Evolutionary conservation across 2,329 filamentous ascomycete species (phyloP), one percentile per base, ranked within the genome.

Genomic region (Sporothrix mexicana): DNA sequence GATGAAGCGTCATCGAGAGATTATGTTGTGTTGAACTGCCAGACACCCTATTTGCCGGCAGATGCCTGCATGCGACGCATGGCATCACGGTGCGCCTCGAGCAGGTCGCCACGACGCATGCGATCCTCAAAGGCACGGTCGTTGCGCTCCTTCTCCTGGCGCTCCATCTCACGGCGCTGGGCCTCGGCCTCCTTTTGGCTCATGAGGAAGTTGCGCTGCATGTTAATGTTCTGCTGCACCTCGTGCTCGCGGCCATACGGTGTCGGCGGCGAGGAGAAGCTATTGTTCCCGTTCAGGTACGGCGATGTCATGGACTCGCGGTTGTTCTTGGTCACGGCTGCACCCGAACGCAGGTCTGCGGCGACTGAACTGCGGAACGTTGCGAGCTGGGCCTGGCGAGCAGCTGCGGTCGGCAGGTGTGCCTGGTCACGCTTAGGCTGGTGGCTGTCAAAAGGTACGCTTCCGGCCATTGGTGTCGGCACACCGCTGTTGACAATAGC

Each of bases 81-180:
- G 0, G 92, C 93, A 75, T 95, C 91, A 23, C 92, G 87, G 80
- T 98, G 95, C 25, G 91, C 87, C 62, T 93, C 91, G 69, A 92
- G 84, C 84, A 97, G 88, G 75, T 92, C 89, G 0, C 91, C 91
- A 17, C 88, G 90, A 71, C 93, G 86, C 92, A 97, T 96, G 76
- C 89, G 87, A 80, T 91, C 89, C 76, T 94, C 92, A 77, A 94
- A 90, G 51, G 86, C 86, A 68, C 87, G 87, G 15, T 93, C 89
- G 6, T 85, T 84, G 71, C 87, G 84, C 75, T 89, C 86, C 75
- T 86, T 87, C 67, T 87, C 88, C 57, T 84, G 82, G 72, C 86
- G 85, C 76, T 90, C 87, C 77, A 86, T 84, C 79, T 91, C 88
- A 70, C 86, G 85, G 69, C 86, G 85, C 78, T 88, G 85, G 70